Evolutionary conservation across 108 stramenopile genomes (phyloP), one percentile per base, ranked within the genome.

Genomic region (Fistulifera solaris): DNA sequence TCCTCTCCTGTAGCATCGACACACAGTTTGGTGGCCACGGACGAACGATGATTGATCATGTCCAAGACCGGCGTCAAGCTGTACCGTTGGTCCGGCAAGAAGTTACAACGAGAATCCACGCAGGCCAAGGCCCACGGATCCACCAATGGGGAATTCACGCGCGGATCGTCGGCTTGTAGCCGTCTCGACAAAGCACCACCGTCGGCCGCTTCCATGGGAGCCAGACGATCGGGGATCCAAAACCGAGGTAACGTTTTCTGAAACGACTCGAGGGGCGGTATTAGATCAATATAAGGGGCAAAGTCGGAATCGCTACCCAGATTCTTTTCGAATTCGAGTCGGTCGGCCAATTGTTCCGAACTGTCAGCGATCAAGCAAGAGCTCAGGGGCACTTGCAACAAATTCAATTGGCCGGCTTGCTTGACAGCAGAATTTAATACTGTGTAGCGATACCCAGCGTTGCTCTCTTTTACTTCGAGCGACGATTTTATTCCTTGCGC

Each of bases 51-150:
- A 61, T 80, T 88, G 41, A 88, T 67, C 82, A 88, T 84, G 51
- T 88, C 82, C 38, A 88, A 38, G 50, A 81, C 44, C 16, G 86
- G 86, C 19, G 86, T 84, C 65, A 84, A 70, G 14, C 78, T 52
- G 52, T 84, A 88, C 28, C 38, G 63, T 8, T 62, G 58, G 56
- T 87, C 80, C 18, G 67, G 70, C 14, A 88, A 47, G 59, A 79
- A 88, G 41, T 84, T 81, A 25, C 76, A 73, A 46, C 86, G 70
- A 11, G 86, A 82, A 63, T 79, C 73, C 19, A 88, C 86, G 57
- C 72, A 71, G 10, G 86, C 82, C n/a, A 80, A 62, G 10, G 86
- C 80, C 86, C 86, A 84, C 48, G 56, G 70, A 61, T 83, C 77
- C 3, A 35, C 31, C 59, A 55, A 38, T 31, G 57, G 46, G 28